Evolutionary conservation across 805 yeast species (phyloP).

Genomic region (Monosporozyma servazzii): DNA sequence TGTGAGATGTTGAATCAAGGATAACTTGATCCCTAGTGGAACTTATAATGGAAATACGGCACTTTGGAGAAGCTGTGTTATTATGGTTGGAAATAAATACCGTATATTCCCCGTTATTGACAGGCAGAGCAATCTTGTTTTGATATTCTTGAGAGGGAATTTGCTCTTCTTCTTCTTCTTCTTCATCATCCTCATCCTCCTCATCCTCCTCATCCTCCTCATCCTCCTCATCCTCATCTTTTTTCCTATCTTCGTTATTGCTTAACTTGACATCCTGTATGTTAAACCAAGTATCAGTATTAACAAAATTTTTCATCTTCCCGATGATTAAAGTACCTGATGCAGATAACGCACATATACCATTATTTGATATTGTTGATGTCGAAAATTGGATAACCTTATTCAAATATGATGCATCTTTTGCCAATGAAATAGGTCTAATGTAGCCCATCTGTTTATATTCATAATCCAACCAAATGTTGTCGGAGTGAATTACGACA

Average conservation of each 20-base stretch:
- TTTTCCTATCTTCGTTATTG: slow-evolving; percentile 1
- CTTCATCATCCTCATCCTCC: slow-evolving; percentile 9
- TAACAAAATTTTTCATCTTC: slow-evolving; percentile 15
- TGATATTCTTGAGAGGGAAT: slow-evolving; percentile 6
- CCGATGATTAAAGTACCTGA: slow-evolving; percentile 25
- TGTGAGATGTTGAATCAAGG: neutral
- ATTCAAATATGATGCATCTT: slow-evolving; percentile 8
- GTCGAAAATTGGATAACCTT: slow-evolving; percentile 16
- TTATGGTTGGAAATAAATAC: neutral
- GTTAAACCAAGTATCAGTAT: slow-evolving; percentile 19
- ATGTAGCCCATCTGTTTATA: slow-evolving; percentile 15
- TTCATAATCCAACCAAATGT: slow-evolving; percentile 30
- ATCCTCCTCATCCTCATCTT: neutral
- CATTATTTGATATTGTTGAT: slow-evolving; percentile 18
- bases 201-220: slow-evolving; percentile 9
- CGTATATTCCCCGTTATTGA: neutral
- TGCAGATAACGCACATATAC: slow-evolving; percentile 21
- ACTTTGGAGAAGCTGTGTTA: neutral
- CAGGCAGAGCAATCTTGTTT: slow-evolving; percentile 7
- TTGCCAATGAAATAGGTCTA: slow-evolving; percentile 22
- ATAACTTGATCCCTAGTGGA: neutral
- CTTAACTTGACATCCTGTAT: slow-evolving; percentile 1
- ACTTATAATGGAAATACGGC: neutral
- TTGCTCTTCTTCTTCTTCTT: slow-evolving; percentile 13
- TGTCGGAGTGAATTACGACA: slow-evolving; percentile 27